These are phyloP conservation scores for Pythium folliculosum DNA, from an alignment of 352 stramenopile genomes.

Conservation along the genomic window DNA sequence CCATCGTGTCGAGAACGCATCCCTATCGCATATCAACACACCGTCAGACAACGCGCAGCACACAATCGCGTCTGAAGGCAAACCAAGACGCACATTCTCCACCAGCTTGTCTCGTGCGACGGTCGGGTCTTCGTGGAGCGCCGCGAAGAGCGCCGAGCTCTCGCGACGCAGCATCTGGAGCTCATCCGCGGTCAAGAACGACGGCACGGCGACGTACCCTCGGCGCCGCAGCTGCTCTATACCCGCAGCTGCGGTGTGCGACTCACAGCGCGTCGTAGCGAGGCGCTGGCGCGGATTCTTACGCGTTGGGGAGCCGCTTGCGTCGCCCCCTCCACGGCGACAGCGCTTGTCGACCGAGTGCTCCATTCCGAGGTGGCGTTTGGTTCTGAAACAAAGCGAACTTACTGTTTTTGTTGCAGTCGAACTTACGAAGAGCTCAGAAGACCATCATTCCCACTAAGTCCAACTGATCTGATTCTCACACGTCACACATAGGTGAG, in stretches of 20 bases:
- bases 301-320: neutral
- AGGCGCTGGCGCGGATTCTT: neutral
- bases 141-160: slow-evolving; percentile 33
- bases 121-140: slow-evolving; percentile 8
- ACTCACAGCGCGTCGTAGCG: too few relatives aligned
- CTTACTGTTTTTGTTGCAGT: neutral
- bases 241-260: neutral
- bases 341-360: neutral
- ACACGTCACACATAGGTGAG: neutral
- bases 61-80: neutral
- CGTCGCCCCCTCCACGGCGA: neutral
- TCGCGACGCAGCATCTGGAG: slow-evolving; percentile 42
- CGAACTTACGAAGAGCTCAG: neutral
- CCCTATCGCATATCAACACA: slow-evolving; percentile 21
- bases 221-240: slow-evolving; percentile 10
- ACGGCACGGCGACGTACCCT: slow-evolving; percentile 34
- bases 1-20: slow-evolving; percentile 64
- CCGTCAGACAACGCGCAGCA: neutral
- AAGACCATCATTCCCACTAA: neutral
- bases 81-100: slow-evolving; percentile 24
- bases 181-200: slow-evolving; percentile 41
- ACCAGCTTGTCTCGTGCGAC: slow-evolving; percentile 27
- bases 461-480: neutral
- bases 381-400: neutral
- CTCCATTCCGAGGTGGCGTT: neutral